Evolutionary conservation across 257 asterid genomes (phyloP).

Genomic region (Handroanthus guayacan): DNA sequence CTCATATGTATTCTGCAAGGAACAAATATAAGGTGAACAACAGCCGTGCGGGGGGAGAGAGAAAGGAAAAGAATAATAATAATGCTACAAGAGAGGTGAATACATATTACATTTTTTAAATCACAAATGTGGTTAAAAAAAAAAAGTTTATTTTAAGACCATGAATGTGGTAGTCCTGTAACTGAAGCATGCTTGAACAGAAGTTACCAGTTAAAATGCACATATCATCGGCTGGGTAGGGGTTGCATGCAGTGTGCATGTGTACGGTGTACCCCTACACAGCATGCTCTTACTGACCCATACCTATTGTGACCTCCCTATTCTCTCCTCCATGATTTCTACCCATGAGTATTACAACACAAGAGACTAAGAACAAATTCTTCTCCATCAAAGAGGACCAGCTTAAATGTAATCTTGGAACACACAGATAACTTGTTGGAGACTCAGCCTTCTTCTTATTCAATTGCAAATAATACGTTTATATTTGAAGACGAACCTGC

Average conservation of each 20-base stretch:
- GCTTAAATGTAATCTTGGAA: constrained; percentile 3
- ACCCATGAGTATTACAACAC: constrained; percentile 12
- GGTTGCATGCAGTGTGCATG: constrained; percentile 4
- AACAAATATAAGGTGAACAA: constrained; percentile 41
- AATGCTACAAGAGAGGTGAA: background rate
- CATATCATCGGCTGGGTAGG: constrained; percentile 29
- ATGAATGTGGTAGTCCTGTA: constrained; percentile 25
- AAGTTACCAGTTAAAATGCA: constrained; percentile 17
- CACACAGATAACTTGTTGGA: constrained; percentile 8
- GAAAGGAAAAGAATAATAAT: too few species aligned
- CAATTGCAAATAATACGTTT: constrained; percentile 2
- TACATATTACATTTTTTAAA: background rate
- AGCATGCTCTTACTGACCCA: constrained; percentile 19
- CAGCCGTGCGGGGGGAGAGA: background rate
- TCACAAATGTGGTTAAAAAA: background rate
- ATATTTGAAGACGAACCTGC: constrained; percentile 62
- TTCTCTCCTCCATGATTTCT: constrained; percentile 20
- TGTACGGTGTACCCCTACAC: constrained; percentile 13
- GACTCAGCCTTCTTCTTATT: constrained; percentile 12
- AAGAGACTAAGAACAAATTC: background rate
- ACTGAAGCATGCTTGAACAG: constrained; percentile 19
- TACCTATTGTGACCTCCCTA: background rate
- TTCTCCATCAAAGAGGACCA: constrained; percentile 1
- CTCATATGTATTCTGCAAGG: constrained; percentile 82
- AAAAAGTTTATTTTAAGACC: background rate